Percentiles rank a stretch among this genome's conserved stretches.
phyloP scores from a whole-genome alignment of 2,329 filamentous ascomycete species.

The Pseudogymnoascus sp. region DNA sequence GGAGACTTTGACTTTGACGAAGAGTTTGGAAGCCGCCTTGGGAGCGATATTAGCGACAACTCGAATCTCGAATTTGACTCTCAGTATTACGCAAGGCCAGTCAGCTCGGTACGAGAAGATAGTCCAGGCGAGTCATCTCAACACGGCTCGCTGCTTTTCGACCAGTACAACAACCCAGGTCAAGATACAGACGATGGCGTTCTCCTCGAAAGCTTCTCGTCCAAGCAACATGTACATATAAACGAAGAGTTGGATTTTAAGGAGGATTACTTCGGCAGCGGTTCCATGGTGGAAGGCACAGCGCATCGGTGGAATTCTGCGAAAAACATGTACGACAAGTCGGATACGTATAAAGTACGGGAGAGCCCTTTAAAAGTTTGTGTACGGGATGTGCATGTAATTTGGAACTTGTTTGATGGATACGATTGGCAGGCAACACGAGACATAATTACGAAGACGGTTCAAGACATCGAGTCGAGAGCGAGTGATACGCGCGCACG shows the following conservation, averaged over 20 bases:
- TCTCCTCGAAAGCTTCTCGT: constrained; percentile 35
- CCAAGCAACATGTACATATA: constrained; percentile 39
- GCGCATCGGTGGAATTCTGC: constrained; percentile 74
- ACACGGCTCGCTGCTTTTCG: constrained; percentile 19
- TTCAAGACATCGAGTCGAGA: constrained; percentile 76
- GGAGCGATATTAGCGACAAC: constrained; percentile 34
- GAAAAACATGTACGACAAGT: constrained; percentile 63
- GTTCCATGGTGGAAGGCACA: constrained; percentile 51
- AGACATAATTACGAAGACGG: constrained; percentile 76
- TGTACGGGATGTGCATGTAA: constrained; percentile 80
- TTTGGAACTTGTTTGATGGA: constrained; percentile 96
- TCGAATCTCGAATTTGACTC: constrained; percentile 35
- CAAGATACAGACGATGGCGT: constrained; percentile 38
- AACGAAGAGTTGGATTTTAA: constrained; percentile 60
- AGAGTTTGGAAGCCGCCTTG: constrained; percentile 49
- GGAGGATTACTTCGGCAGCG: constrained; percentile 66
- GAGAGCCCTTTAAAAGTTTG: constrained; percentile 67
- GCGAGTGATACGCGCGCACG: constrained; percentile 65
- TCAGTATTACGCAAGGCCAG: constrained; percentile 38
- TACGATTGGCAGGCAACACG: constrained; percentile 92
- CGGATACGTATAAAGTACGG: constrained; percentile 50
- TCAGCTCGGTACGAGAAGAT: constrained; percentile 32
- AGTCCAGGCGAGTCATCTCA: constrained; percentile 34
- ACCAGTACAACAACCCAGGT: constrained; percentile 18
- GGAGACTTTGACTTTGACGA: constrained; percentile 56